A percentile compares a stretch with the other conserved stretches of the same genome.
phyloP scores from a whole-genome alignment of 2,329 filamentous ascomycete genomes.

The Colletotrichum coccodes region DNA sequence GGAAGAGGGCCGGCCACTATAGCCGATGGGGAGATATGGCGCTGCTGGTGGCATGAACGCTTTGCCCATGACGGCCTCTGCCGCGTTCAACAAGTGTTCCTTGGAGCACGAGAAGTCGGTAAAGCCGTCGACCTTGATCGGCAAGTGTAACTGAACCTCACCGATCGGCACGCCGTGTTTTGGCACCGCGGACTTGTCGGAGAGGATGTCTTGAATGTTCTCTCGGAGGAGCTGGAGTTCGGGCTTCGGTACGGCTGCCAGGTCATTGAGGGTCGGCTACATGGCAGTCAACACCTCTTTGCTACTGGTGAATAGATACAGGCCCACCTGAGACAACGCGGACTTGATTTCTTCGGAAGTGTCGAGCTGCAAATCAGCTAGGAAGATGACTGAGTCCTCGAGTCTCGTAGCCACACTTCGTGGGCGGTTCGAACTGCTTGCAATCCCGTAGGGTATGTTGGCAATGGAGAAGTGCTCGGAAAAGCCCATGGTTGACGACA shows the following conservation, averaged over 20 bases:
- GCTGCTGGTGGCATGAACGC: constrained; percentile 55
- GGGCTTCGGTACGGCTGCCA: constrained; percentile 55
- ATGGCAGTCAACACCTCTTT: constrained; percentile 40
- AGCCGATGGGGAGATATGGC: constrained; percentile 60
- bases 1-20: constrained; percentile 64
- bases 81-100: constrained; percentile 63
- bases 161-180: constrained; percentile 30
- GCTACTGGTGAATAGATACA: constrained; percentile 22
- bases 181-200: neutral
- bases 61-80: constrained; percentile 50
- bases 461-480: constrained; percentile 62
- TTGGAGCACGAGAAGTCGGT: constrained; percentile 64
- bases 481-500: constrained; percentile 6
- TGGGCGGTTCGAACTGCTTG: constrained; percentile 49
- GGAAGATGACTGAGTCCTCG: constrained; percentile 61
- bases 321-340: constrained; percentile 5
- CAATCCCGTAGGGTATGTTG: constrained; percentile 65
- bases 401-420: constrained; percentile 60
- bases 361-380: constrained; percentile 51
- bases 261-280: constrained; percentile 56
- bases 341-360: neutral
- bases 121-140: constrained; percentile 65
- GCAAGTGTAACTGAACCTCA: constrained; percentile 57
- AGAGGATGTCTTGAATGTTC: constrained; percentile 49
- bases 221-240: constrained; percentile 50